A percentile compares a stretch with the other conserved stretches of the same genome.
Conservation (phyloP, 2,329 filamentous ascomycete genomes). For the Westerdykella aurantiaca region DNA sequence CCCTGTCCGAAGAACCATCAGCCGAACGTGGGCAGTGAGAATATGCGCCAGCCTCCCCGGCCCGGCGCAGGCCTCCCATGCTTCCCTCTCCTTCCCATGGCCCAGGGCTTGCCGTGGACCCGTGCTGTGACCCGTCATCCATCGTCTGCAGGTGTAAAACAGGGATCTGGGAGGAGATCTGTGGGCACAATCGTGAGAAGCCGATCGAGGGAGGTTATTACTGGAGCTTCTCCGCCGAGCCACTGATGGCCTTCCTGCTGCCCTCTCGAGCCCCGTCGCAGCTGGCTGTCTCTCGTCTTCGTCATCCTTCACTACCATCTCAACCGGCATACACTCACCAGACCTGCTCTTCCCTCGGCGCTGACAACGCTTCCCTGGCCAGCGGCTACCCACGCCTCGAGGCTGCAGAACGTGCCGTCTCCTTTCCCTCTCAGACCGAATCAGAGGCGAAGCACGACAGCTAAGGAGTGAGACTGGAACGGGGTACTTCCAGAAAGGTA, state of each 20-base stretch:
- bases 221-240: slow-evolving; percentile 34
- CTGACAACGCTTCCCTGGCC: neutral
- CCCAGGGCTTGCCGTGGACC: slow-evolving; percentile 33
- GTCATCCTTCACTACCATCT: neutral
- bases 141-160: slow-evolving; percentile 32
- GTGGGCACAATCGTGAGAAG: slow-evolving; percentile 26
- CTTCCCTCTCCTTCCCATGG: slow-evolving; percentile 27
- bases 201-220: slow-evolving; percentile 35
- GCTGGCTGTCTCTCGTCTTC: neutral
- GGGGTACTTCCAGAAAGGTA: slow-evolving; percentile 19
- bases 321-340: neutral
- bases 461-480: neutral
- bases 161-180: slow-evolving; percentile 32
- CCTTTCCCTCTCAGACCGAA: slow-evolving; percentile 1
- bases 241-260: slow-evolving; percentile 21
- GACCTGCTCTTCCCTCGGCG: neutral
- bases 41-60: neutral
- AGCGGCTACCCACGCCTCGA: neutral
- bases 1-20: slow-evolving; percentile 34
- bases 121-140: slow-evolving; percentile 35
- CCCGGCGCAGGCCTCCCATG: slow-evolving; percentile 22
- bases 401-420: neutral
- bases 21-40: slow-evolving; percentile 37
- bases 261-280: slow-evolving; percentile 5
- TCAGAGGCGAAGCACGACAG: neutral